These are phyloP conservation scores for Byssoonygena ceratinophila DNA, from an alignment of 2,329 filamentous ascomycete species.

Conservation along the genomic window DNA sequence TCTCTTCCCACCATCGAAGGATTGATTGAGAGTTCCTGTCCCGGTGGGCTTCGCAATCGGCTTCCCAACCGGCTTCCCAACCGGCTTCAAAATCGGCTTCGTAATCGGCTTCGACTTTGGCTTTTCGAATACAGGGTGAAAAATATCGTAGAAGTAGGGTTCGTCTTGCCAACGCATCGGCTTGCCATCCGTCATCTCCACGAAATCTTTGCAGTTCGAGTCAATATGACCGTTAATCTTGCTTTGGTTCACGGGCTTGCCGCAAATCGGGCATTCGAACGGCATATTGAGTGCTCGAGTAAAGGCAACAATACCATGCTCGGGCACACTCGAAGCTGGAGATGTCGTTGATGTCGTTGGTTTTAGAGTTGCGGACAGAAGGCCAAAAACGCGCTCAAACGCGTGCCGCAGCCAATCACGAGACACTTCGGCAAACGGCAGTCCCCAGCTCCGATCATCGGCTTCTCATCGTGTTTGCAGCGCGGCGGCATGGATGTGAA, in stretches of 20 bases:
- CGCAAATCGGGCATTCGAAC: slow-evolving; percentile 66
- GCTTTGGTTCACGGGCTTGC: slow-evolving; percentile 55
- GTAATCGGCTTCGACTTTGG: slow-evolving; percentile 1
- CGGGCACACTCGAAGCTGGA: neutral
- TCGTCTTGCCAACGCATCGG: slow-evolving; percentile 30
- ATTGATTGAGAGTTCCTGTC: neutral
- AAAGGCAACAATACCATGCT: neutral
- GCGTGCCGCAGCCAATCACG: neutral
- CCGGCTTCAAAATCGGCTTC: slow-evolving; percentile 5
- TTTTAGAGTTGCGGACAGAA: neutral
- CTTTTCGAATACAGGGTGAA: slow-evolving; percentile 13
- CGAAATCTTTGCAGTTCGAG: slow-evolving; percentile 60
- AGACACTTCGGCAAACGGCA: neutral
- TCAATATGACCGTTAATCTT: slow-evolving; percentile 89
- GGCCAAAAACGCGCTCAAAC: neutral
- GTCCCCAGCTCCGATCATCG: neutral
- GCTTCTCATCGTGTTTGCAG: too few species aligned
- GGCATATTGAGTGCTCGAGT: slow-evolving; percentile 30
- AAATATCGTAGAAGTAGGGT: slow-evolving; percentile 36
- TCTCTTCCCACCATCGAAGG: slow-evolving; percentile 3
- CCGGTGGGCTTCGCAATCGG: slow-evolving; percentile 1
- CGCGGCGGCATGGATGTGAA: too few species aligned
- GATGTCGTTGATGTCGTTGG: too few species aligned
- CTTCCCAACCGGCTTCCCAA: slow-evolving; percentile 3
- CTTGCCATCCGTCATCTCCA: slow-evolving; percentile 41